Evolutionary conservation across 345 rosid species (phyloP).

Genomic region (Sisymbrium irio): DNA sequence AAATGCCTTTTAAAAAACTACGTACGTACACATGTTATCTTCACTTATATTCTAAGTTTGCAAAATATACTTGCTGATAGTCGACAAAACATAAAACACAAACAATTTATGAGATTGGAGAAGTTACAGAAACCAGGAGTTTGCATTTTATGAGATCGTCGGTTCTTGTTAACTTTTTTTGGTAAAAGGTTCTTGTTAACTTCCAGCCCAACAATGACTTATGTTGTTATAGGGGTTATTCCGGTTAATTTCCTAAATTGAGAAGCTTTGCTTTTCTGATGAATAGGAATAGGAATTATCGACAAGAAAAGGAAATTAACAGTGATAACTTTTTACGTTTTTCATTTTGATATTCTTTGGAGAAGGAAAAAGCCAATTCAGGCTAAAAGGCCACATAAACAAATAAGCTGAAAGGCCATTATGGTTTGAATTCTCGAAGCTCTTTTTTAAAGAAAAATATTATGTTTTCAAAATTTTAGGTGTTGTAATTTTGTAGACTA

Average conservation of each 20-base stretch:
- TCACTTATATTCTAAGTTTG: not conserved
- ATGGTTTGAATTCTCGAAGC: too few relatives aligned
- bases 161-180: not conserved
- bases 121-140: not conserved
- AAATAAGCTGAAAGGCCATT: too few relatives aligned
- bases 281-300: not conserved
- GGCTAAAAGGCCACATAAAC: too few relatives aligned
- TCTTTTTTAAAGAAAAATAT: too few relatives aligned
- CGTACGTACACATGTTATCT: not conserved
- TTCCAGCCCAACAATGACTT: not conserved
- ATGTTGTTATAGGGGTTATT: not conserved
- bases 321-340: not conserved
- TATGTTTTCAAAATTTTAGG: too few relatives aligned
- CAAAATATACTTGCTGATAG: not conserved
- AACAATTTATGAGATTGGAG: not conserved
- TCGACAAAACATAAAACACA: not conserved
- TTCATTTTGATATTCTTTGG: not conserved
- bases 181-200: not conserved
- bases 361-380: not conserved
- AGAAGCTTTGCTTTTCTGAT: not conserved
- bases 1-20: not conserved
- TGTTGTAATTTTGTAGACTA: too few relatives aligned
- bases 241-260: not conserved
- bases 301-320: constrained; percentile 4
- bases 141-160: not conserved